A percentile compares a stretch with the other conserved stretches of the same genome.
Conservation (phyloP, 495 filamentous ascomycete species). For the Paragyromitra xinjiangensis region DNA sequence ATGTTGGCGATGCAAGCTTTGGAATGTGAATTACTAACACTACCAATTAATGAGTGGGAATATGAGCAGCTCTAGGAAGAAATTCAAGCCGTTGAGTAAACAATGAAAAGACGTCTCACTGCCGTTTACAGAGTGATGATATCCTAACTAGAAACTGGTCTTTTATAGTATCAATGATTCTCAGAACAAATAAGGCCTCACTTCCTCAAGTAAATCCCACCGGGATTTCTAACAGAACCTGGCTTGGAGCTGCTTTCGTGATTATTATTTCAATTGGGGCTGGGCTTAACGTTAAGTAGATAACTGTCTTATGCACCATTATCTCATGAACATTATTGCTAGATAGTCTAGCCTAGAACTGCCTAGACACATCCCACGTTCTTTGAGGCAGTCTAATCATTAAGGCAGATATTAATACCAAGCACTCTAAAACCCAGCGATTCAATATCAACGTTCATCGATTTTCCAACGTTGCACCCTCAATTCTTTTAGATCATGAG, state of each 20-base stretch:
- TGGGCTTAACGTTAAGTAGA: background rate
- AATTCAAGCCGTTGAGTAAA: too few species aligned
- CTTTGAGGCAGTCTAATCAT: background rate
- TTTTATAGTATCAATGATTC: background rate
- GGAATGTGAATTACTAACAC: background rate
- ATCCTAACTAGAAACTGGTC: background rate
- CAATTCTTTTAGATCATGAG: slow-evolving; percentile 21
- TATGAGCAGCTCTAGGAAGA: background rate
- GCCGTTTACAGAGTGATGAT: too few species aligned
- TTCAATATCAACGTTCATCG: slow-evolving; percentile 4
- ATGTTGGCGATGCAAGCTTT: background rate
- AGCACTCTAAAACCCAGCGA: background rate
- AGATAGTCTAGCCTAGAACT: slow-evolving; percentile 23
- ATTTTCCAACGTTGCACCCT: slow-evolving; percentile 1
- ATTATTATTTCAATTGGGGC: slow-evolving; percentile 12
- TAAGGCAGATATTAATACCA: slow-evolving; percentile 23
- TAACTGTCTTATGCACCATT: slow-evolving; percentile 21
- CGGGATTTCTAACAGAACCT: slow-evolving; percentile 17
- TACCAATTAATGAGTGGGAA: background rate
- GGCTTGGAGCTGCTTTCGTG: background rate
- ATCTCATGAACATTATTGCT: slow-evolving; percentile 4
- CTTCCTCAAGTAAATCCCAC: background rate
- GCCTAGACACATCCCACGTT: slow-evolving; percentile 21
- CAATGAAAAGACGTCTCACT: too few species aligned
- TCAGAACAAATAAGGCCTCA: slow-evolving; percentile 3